Base-by-base conservation (phyloP, 2,329 filamentous ascomycete genomes). In the Ascochyta rabiei region DNA sequence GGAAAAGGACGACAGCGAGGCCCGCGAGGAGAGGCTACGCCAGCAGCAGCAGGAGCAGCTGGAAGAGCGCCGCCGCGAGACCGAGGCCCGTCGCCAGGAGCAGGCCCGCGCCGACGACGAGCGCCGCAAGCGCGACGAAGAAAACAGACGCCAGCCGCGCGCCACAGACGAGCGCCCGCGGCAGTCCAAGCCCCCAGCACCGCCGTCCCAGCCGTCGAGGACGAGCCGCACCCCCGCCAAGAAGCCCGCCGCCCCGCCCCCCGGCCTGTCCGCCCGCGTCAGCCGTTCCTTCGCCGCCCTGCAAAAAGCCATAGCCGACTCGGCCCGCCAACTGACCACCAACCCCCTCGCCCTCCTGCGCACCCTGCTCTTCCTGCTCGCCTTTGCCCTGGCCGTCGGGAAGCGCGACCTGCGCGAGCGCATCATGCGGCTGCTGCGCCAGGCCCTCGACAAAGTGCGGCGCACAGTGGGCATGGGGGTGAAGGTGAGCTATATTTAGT, bases 391-490 rank as follows among this genome's bases (percentile, higher is more conserved):
- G 59, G 85, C 95, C 60, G 80, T 97, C 56, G 89, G 90, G 53
- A 84, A 90, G 66, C 83, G 85, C 66, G 88, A 89, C 69, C 79
- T 96, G 13, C 84, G 93, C 35, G 87, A 96, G 62, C 84, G 89
- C 61, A 75, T 97, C 31, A 83, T 86, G 71, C 82, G 87, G 50
- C 79, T 92, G 33, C 70, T 96, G 38, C 84, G 83, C 34, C 80
- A 83, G 24, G 86, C 86, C 9, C 96, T 91, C 91, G 84, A 85
- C 49, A 97, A 96, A 78, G 79, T 96, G 35, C 86, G 85, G 72
- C 83, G 86, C 40, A 98, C 95, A 0, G 88, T 93, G 4, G 93
- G 93, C 1, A 98, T 98, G 93, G 95, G 93, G 2, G 90, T 96
- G 60, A 98, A 97, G 79, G 93, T 98, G 69, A 96, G 90, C 73